Percentiles rank a stretch among this genome's conserved stretches.
Conservation (phyloP, 352 stramenopile genomes). For the Globisporangium lucens region DNA sequence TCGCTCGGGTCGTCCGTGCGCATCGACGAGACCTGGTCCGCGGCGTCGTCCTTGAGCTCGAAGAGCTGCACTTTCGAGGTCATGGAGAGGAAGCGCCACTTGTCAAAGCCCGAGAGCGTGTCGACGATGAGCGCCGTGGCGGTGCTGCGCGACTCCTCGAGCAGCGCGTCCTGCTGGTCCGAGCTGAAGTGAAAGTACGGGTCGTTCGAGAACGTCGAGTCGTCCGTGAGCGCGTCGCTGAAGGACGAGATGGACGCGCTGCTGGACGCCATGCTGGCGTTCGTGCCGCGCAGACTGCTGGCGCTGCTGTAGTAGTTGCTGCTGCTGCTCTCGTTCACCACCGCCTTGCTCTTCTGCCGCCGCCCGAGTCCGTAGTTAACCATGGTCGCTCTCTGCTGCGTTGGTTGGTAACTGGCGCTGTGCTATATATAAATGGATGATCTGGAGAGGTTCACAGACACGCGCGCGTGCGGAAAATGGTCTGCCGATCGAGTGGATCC, state of each 20-base stretch:
- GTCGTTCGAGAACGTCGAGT: conserved; percentile 21
- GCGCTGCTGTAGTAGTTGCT: conserved; percentile 16
- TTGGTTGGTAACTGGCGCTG: background rate
- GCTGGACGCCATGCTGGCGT: conserved; percentile 13
- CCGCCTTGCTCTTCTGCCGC: conserved; percentile 12
- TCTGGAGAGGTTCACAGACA: background rate
- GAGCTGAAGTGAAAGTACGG: conserved; percentile 59
- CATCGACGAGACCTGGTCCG: conserved; percentile 49
- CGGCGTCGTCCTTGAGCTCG: conserved; percentile 44
- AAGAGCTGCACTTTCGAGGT: conserved; percentile 45
- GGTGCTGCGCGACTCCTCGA: conserved; percentile 47
- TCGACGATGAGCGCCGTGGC: conserved; percentile 58
- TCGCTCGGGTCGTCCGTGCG: conserved; percentile 22
- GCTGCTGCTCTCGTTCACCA: background rate
- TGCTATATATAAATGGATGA: background rate
- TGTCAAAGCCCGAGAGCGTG: conserved; percentile 52
- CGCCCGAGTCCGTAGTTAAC: conserved; percentile 16
- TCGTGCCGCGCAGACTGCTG: conserved; percentile 16
- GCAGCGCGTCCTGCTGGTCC: conserved; percentile 41
- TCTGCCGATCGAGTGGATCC: background rate
- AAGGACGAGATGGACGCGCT: conserved; percentile 14
- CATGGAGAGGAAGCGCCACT: conserved; percentile 58
- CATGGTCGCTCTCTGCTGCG: conserved; percentile 2
- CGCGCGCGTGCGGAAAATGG: background rate
- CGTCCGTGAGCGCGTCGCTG: conserved; percentile 6